Base-by-base conservation (phyloP, 2,329 filamentous ascomycete genomes). In the Colletotrichum filicis region DNA sequence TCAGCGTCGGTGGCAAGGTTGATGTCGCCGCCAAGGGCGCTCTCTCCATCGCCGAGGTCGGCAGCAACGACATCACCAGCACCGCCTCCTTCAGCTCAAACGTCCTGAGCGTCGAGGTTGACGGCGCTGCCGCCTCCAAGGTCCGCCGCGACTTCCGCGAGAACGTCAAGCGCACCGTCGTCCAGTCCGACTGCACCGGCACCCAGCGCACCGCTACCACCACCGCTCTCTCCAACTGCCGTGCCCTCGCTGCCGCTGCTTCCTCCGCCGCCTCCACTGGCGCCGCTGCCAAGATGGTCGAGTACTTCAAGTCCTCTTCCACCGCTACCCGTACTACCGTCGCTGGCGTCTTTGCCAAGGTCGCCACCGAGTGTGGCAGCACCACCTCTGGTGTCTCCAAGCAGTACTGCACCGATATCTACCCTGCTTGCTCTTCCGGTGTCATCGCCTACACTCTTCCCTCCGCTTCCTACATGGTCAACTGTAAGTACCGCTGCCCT, bases 231-330 rank as follows among this genome's bases (percentile, higher is more conserved):
- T 79, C 78, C 74, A 88, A 90, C 80, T 90, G 91, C 77, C 82
- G 84, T 6, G 82, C 80, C 19, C 83, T 92, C 5, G 90, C 92
- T 1, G 82, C 81, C 3, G 80, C 83, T 4, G 91, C 91, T 11
- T 85, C 88, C 1, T 78, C 80, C 1, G 88, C 87, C 2, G 88
- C 89, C 0, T 79, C 83, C 1, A 88, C 85, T 0, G 88, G 87
- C 32, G 76, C 83, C 0, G 84, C 85, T 4, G 80, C 82, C 76
- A 90, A 86, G 77, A 81, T 92, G 76, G 81, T 80, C 46, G 89
- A 91, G 78, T 93, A 91, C 85, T 94, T 93, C 87, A 92, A 91
- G 82, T 87, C 87, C 0, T 87, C 87, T 32, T 80, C 76, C 14
- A 74, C 80, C n/a, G 74, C 80, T 3, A 84, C 84, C 11, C 86